Conservation (phyloP, 2,329 filamentous ascomycete genomes). For the Lasiodiplodia sp. region DNA sequence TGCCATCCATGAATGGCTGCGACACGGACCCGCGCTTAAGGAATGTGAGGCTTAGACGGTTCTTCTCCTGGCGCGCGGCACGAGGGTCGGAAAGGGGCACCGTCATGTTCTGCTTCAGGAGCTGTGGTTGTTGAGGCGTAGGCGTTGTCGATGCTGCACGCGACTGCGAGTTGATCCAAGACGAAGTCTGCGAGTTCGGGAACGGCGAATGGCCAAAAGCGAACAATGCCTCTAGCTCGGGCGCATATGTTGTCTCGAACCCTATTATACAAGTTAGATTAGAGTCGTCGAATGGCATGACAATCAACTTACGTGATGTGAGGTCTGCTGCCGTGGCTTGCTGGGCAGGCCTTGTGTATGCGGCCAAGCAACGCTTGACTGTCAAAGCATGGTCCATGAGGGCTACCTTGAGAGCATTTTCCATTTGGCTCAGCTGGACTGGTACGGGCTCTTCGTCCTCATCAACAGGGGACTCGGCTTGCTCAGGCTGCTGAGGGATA, state of each 20-base stretch:
- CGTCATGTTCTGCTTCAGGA: conserved; percentile 15
- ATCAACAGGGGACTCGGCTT: conserved; percentile 36
- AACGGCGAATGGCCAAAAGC: conserved; percentile 42
- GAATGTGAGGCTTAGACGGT: conserved; percentile 48
- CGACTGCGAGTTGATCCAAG: conserved; percentile 40
- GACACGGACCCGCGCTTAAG: conserved; percentile 43
- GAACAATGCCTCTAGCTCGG: conserved; percentile 52
- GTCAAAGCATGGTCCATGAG: conserved; percentile 88
- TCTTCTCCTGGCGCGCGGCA: conserved; percentile 46
- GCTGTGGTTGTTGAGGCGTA: conserved; percentile 11
- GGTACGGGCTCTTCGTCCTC: conserved; percentile 52
- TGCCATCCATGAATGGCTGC: conserved; percentile 1
- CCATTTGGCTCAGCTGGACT: conserved; percentile 60
- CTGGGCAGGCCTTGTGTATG: conserved; percentile 70
- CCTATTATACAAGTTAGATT: conserved; percentile 39
- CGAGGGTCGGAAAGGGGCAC: conserved; percentile 7
- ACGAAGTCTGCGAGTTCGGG: conserved; percentile 43
- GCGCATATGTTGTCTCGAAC: conserved; percentile 55
- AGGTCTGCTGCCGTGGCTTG: conserved; percentile 68
- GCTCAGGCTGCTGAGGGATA: conserved; percentile 60
- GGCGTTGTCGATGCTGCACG: conserved; percentile 21
- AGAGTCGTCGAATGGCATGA: not conserved
- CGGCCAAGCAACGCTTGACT: conserved; percentile 79
- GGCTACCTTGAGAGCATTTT: conserved; percentile 82
- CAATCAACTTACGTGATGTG: conserved; percentile 64